phyloP scores from a whole-genome alignment of 208 protist genomes.

The Trichomonas gallinae region DNA sequence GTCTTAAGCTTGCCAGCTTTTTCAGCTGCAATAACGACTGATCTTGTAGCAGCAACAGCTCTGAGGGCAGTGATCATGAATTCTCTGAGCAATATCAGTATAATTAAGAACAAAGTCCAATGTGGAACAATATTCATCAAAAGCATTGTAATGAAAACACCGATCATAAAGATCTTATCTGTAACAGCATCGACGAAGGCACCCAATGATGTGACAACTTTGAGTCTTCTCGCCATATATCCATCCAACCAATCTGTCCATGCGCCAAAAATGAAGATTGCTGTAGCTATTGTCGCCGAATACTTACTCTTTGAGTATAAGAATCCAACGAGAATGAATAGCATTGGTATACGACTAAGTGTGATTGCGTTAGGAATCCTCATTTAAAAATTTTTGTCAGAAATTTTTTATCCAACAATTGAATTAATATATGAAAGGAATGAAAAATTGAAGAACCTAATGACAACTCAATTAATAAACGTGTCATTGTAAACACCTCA shows the following conservation, averaged over 20 bases:
- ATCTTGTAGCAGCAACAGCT: background rate
- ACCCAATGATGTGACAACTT: background rate
- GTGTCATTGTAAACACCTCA: too few relatives aligned
- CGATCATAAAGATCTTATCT: background rate
- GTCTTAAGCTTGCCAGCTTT: background rate
- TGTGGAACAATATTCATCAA: background rate
- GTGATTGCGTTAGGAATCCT: background rate
- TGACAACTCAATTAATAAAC: too few relatives aligned
- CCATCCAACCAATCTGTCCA: conserved; percentile 9
- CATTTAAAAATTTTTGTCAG: background rate
- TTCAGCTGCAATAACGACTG: background rate
- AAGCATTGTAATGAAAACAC: background rate
- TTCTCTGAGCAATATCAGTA: background rate
- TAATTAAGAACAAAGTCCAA: background rate
- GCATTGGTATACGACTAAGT: background rate
- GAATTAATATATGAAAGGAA: too few relatives aligned
- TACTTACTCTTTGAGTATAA: background rate
- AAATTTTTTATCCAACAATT: background rate
- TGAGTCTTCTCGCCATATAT: background rate
- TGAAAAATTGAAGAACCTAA: too few relatives aligned
- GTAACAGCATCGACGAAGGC: background rate
- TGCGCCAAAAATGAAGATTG: background rate
- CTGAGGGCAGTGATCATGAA: background rate
- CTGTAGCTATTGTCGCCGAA: background rate
- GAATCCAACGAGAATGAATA: background rate